A percentile compares a stretch with the other conserved stretches of the same genome.
Conservation (phyloP, 306 rosid genomes). For the Inga laurina region DNA sequence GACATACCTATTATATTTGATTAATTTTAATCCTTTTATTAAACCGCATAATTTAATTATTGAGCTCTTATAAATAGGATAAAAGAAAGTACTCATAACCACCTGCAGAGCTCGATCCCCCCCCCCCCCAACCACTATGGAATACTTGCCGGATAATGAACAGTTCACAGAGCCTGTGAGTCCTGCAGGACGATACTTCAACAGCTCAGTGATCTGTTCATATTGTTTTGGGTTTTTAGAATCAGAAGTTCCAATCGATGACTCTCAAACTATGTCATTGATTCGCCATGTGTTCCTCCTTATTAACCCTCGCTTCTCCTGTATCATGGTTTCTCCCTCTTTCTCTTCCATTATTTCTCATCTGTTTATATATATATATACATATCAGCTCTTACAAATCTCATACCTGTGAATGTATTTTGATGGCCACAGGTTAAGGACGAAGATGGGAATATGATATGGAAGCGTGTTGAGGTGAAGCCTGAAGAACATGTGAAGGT, state of each 20-base stretch:
- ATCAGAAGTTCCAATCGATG: constrained; percentile 40
- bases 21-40: no score
- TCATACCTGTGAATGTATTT: neutral
- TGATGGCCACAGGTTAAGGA: constrained; percentile 37
- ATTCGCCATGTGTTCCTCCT: constrained; percentile 45
- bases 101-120: neutral
- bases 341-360: constrained; percentile 2
- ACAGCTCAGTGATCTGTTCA: constrained; percentile 39
- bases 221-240: constrained; percentile 53
- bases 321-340: constrained; percentile 49
- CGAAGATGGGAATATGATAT: constrained; percentile 37
- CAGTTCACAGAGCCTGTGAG: constrained; percentile 48
- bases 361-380: neutral
- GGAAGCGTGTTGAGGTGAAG: constrained; percentile 53
- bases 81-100: neutral
- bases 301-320: constrained; percentile 64
- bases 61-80: no score
- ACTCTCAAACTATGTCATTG: constrained; percentile 16
- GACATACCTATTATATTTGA: no score
- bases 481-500: constrained; percentile 52
- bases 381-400: neutral
- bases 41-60: no score
- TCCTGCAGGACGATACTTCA: constrained; percentile 57
- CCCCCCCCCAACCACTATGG: constrained; percentile 12
- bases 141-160: constrained; percentile 6